Conservation (phyloP, 2,329 filamentous ascomycete genomes). For the Scedosporium dehoogii region DNA sequence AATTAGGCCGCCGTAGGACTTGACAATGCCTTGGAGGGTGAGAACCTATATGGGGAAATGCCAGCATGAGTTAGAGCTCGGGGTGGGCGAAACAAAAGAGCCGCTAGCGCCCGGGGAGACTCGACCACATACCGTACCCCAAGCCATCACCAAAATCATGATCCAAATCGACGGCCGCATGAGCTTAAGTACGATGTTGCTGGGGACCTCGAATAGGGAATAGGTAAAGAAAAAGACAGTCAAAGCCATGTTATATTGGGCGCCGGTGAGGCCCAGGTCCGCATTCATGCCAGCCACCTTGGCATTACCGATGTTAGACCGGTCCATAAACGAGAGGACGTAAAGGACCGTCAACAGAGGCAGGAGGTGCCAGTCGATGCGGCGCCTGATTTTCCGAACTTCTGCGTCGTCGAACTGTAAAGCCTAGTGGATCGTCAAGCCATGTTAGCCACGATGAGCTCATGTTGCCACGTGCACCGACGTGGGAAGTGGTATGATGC, state of each 20-base stretch:
- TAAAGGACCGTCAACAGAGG: constrained; percentile 35
- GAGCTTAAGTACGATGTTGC: constrained; percentile 21
- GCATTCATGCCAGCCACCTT: constrained; percentile 33
- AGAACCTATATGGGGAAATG: neutral
- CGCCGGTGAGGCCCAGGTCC: constrained; percentile 36
- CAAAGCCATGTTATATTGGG: constrained; percentile 47
- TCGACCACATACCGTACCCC: constrained; percentile 37
- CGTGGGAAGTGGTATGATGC: too few relatives aligned
- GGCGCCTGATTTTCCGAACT: constrained; percentile 6
- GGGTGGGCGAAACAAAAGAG: constrained; percentile 38
- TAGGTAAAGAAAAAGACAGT: constrained; percentile 53
- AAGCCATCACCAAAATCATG: constrained; percentile 6
- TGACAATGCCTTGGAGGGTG: constrained; percentile 1
- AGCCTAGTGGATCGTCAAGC: too few relatives aligned
- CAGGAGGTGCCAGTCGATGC: constrained; percentile 23
- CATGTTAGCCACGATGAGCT: too few relatives aligned
- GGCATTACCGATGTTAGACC: constrained; percentile 39
- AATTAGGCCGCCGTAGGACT: constrained; percentile 2
- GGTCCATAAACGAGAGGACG: constrained; percentile 45
- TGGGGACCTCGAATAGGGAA: constrained; percentile 30
- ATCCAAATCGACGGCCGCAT: constrained; percentile 9
- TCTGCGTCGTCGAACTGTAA: neutral
- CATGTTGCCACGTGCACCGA: too few relatives aligned
- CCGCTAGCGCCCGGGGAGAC: constrained; percentile 49
- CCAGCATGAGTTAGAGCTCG: constrained; percentile 31